Conservation (phyloP, 192 early-diverging fungal genomes). For the Allomyces javanicus region DNA sequence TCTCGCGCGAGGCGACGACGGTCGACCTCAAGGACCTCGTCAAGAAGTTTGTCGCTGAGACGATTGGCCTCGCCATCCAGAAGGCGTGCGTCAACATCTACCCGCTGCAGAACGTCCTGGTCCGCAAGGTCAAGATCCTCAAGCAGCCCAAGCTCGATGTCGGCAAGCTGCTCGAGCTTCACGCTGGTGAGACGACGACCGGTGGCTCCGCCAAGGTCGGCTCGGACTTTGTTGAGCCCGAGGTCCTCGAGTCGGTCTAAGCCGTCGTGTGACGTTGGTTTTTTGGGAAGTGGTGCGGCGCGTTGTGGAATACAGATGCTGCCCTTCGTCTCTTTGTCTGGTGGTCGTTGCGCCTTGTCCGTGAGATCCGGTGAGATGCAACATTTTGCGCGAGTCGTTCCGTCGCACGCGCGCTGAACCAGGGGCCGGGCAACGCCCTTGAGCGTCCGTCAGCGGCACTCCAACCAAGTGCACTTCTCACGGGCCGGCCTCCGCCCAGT, state of each 20-base stretch:
- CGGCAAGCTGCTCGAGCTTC: conserved; percentile 89
- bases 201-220: conserved; percentile 64
- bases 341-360: too few relatives aligned
- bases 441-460: too few relatives aligned
- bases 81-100: conserved; percentile 95
- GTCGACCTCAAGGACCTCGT: conserved; percentile 93
- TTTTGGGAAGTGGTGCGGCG: too few relatives aligned
- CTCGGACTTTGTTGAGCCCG: conserved; percentile 75
- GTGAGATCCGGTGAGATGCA: too few relatives aligned
- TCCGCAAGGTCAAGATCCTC: conserved; percentile 98
- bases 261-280: too few relatives aligned
- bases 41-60: conserved; percentile 87
- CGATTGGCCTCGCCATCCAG: conserved; percentile 93
- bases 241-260: conserved; percentile 44
- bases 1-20: conserved; percentile 57
- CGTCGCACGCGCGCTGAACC: too few relatives aligned
- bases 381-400: too few relatives aligned
- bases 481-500: too few relatives aligned
- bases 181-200: conserved; percentile 63
- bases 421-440: too few relatives aligned
- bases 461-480: too few relatives aligned
- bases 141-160: conserved; percentile 93
- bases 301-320: too few relatives aligned
- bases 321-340: too few relatives aligned
- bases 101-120: conserved; percentile 89